Evolutionary conservation across 768 basidiomycete genomes (phyloP), one percentile per base, ranked within the genome.

Genomic region (Leccinum truebloodii): DNA sequence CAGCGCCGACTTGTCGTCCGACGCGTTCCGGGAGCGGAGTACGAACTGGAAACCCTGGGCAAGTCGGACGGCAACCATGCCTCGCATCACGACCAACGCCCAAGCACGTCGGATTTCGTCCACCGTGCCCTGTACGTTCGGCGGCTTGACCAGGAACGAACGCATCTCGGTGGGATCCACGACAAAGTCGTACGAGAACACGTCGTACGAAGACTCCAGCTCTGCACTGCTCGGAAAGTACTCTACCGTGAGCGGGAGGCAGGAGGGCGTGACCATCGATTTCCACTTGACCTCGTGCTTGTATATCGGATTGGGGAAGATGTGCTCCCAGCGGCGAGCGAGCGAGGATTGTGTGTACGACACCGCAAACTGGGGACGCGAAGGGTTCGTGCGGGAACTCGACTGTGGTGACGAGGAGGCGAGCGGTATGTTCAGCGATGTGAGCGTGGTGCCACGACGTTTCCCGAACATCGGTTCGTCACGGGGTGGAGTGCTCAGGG

Each of bases 41-140:
- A 97, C 86, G 67, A 98, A 92, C 71, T 98, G 96, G 74, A 98
- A 98, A 22, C 95, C 95, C 73, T 98, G 94, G 13, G 91, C 87
- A 13, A 98, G 81, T 24, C 96, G 83, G 50, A 97, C 88, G 4
- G 92, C 94, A 1, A 92, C 92, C 91, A 98, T 95, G 35, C 92
- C 94, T 28, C 89, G 85, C 90, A 98, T 93, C 18, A 93, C 88
- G 2, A 81, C 84, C 24, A 91, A 73, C 0, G 90, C 92, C 88
- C 89, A 92, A 5, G 83, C 85, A 24, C 83, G 81, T 6, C 89
- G 83, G 41, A 83, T 67, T 18, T 87, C 84, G 14, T 89, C 89
- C 34, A 79, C 62, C 8, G 75, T 79, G 3, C 82, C 81, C 34
- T 75, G 71, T 20, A 76, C 60, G 41, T 75, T 75, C 0, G 87